Base-by-base conservation (phyloP, 2,329 filamentous ascomycete genomes). In the Elsinoe arachidis region DNA sequence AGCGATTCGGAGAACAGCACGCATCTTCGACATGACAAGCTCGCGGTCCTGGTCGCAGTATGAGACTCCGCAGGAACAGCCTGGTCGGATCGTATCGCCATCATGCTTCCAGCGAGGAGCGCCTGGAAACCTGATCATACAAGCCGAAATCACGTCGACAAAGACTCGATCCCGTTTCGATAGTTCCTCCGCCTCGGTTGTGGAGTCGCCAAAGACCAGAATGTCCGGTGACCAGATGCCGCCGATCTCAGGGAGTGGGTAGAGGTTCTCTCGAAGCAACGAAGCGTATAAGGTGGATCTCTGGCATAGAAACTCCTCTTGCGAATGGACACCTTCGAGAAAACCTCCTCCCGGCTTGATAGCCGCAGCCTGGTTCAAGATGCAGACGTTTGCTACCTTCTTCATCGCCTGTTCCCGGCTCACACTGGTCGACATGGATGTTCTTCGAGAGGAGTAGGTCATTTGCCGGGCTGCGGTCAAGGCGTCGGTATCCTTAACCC, bases 331-430 rank as follows among this genome's bases (percentile, higher is more conserved):
- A 17, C 83, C 83, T 12, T 76, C 76, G 0, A 85, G 67, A 30
- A 85, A 78, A 0, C 83, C 83, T 6, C 82, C 83, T 11, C 83
- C 83, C 0, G 83, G 80, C 0, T 76, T 76, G 0, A 83, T 73
- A 0, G 81, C 80, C 0, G 82, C 85, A 0, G 81, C 82, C 81
- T 85, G 85, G 66, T 83, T 85, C 2, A 86, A 72, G 21, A 86
- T 72, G 3, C 75, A 80, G 1, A 81, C 73, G 37, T 76, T 76
- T 17, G 56, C 44, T 6, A 35, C 37, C 35, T 30, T 30, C 21
- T 33, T 43, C 34, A 39, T 54, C n/a, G 33, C 4, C 49, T 58
- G 51, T 34, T 53, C 41, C 19, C 51, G 47, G 15, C 19, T 23
- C 15, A 39, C 33, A 39, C 43, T 52, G 52, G 34, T 34, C 35